phyloP scores from a whole-genome alignment of 148 eudicot species.

The Rhododendron mucronatum region DNA sequence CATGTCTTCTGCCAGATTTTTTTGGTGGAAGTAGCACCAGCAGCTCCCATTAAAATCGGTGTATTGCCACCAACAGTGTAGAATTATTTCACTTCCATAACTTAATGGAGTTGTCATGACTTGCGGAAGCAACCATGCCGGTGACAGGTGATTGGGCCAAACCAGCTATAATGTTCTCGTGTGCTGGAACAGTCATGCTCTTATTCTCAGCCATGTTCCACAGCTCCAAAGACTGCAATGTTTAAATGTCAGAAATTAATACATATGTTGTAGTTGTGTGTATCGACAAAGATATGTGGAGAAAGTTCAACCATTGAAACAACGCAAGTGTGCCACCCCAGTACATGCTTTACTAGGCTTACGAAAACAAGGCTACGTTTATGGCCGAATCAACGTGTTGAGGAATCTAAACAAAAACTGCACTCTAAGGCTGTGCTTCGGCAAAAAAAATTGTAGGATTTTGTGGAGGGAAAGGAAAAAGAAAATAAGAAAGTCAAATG shows the following conservation, averaged over 20 bases:
- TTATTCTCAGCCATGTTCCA: conserved; percentile 97
- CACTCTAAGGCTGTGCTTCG: background rate
- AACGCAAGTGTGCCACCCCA: background rate
- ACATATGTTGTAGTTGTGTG: background rate
- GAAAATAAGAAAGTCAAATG: background rate
- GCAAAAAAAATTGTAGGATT: background rate
- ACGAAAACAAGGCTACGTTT: too few species aligned
- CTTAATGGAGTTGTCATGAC: conserved; percentile 85
- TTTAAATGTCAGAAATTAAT: background rate
- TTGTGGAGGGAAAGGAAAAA: background rate
- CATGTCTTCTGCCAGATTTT: background rate
- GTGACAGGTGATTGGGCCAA: conserved; percentile 66
- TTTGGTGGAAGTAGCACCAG: background rate
- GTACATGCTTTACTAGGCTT: background rate
- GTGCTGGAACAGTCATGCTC: conserved; percentile 90
- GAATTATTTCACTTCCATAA: conserved; percentile 76
- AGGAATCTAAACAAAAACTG: background rate
- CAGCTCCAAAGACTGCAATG: conserved; percentile 75
- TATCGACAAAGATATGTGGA: background rate
- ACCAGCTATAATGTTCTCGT: conserved; percentile 79
- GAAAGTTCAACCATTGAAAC: background rate
- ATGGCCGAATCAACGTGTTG: background rate
- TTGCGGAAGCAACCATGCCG: conserved; percentile 96
- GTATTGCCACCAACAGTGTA: background rate
- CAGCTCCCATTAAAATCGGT: background rate